Evolutionary conservation across 2,329 filamentous ascomycete species (phyloP).

Genomic region (Aspergillus puulaauensis): DNA sequence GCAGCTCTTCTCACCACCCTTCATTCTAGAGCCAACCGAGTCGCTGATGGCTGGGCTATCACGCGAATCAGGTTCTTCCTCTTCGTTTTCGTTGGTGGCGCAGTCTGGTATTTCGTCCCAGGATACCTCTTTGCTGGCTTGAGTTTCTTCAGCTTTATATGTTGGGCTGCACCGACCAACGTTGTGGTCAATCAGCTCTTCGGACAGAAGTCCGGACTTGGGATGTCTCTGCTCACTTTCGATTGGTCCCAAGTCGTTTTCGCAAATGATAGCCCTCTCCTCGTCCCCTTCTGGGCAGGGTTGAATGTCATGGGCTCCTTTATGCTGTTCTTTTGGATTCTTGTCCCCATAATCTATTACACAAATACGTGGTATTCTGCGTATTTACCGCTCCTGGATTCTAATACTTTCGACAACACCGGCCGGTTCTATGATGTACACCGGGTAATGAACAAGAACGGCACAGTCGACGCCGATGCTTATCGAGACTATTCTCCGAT

Average conservation of each 20-base stretch:
- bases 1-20: conserved; percentile 47
- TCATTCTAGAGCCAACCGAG: conserved; percentile 31
- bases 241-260: conserved; percentile 74
- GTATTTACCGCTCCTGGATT: conserved; percentile 62
- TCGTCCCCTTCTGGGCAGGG: conserved; percentile 58
- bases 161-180: conserved; percentile 69
- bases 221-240: conserved; percentile 69
- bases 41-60: conserved; percentile 45
- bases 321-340: conserved; percentile 44
- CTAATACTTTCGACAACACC: conserved; percentile 64
- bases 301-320: conserved; percentile 47
- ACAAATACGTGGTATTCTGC: conserved; percentile 59
- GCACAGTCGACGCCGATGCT: conserved; percentile 58
- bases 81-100: conserved; percentile 31
- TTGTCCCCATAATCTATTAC: conserved; percentile 46
- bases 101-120: conserved; percentile 47
- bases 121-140: conserved; percentile 68
- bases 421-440: conserved; percentile 60
- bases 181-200: conserved; percentile 71
- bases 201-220: conserved; percentile 66
- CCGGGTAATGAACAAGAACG: conserved; percentile 57
- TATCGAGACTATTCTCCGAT: conserved; percentile 67
- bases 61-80: conserved; percentile 40
- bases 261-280: conserved; percentile 65
- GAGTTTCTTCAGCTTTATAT: conserved; percentile 68